phyloP scores from a whole-genome alignment of 2,329 filamentous ascomycete species.

The Cordyceps tenuipes region DNA sequence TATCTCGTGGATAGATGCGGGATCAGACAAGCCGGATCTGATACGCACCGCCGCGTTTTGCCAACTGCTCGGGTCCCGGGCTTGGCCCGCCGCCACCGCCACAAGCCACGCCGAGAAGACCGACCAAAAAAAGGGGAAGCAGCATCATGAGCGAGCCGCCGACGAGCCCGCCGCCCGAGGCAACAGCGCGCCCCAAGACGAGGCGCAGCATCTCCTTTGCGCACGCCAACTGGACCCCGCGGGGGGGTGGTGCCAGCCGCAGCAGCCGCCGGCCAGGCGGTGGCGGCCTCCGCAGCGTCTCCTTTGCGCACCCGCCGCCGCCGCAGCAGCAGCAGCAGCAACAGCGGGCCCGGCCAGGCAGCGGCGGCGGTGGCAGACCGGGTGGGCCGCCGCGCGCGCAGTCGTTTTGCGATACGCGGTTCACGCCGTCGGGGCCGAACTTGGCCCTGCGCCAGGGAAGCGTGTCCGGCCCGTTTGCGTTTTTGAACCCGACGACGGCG shows the following conservation, averaged over 20 bases:
- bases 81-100: neutral
- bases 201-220: slow-evolving; percentile 10
- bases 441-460: slow-evolving; percentile 14
- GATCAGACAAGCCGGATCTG: neutral
- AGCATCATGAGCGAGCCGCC: neutral
- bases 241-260: neutral
- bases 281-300: slow-evolving; percentile 8
- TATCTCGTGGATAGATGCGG: neutral
- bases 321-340: neutral
- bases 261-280: neutral
- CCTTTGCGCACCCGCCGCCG: slow-evolving; percentile 8
- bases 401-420: slow-evolving; percentile 12
- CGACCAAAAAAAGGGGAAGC: neutral
- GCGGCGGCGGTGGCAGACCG: neutral
- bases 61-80: neutral
- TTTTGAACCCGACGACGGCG: slow-evolving; percentile 14
- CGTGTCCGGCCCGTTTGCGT: slow-evolving; percentile 13
- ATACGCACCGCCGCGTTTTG: neutral
- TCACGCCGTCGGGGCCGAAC: slow-evolving; percentile 12
- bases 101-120: neutral
- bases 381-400: slow-evolving; percentile 3
- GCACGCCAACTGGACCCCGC: neutral
- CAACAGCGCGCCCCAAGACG: slow-evolving; percentile 4
- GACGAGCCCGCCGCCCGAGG: neutral
- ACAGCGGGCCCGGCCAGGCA: neutral